Conservation (phyloP, 805 yeast genomes). For the Metschnikowia reukaufii region DNA sequence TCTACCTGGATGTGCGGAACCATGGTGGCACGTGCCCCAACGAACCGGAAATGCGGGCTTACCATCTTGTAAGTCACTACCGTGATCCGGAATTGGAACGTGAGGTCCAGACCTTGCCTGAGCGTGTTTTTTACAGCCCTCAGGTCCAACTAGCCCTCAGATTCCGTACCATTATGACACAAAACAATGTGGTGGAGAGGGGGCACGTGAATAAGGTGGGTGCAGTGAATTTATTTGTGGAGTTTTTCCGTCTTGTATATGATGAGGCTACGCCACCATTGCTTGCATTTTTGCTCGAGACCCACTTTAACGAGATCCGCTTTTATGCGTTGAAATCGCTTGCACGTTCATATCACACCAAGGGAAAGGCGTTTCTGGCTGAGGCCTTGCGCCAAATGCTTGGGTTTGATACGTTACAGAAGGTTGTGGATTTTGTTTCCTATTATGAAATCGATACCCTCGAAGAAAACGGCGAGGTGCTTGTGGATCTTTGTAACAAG, state of each 20-base stretch:
- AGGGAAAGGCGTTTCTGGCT: conserved; percentile 64
- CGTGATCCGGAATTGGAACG: conserved; percentile 85
- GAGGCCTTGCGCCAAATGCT: conserved; percentile 48
- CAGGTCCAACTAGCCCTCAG: conserved; percentile 69
- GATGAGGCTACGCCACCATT: conserved; percentile 58
- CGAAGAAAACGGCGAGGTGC: conserved; percentile 27
- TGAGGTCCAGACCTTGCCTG: conserved; percentile 68
- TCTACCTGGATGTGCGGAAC: conserved; percentile 76
- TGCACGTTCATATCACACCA: conserved; percentile 64
- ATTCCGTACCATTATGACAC: conserved; percentile 64
- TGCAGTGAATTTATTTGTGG: conserved; percentile 56
- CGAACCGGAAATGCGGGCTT: conserved; percentile 93
- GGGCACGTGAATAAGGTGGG: conserved; percentile 53
- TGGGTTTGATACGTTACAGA: conserved; percentile 64
- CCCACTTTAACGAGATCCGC: conserved; percentile 76
- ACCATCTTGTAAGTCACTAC: conserved; percentile 73
- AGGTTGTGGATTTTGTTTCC: conserved; percentile 55
- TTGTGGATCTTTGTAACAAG: conserved; percentile 42
- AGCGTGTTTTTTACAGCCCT: conserved; percentile 49
- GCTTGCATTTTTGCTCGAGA: conserved; percentile 72
- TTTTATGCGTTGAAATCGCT: conserved; percentile 70
- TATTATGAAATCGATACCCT: conserved; percentile 58
- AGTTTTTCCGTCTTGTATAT: conserved; percentile 59
- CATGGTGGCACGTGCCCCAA: conserved; percentile 70
- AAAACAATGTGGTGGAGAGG: conserved; percentile 57